A percentile compares a stretch with the other conserved stretches of the same genome.
Conservation (phyloP, 257 asterid genomes). For the Handroanthus guayacan region DNA sequence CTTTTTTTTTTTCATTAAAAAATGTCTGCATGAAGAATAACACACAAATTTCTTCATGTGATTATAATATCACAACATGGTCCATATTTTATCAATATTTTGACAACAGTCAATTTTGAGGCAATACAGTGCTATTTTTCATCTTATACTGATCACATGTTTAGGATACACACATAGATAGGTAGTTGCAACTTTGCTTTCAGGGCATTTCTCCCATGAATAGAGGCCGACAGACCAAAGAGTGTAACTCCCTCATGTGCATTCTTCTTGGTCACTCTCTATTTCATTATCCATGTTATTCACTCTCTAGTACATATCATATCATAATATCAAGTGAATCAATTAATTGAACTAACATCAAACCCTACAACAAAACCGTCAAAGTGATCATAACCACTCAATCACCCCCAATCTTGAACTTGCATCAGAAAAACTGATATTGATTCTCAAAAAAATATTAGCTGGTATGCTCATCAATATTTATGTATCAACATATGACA, state of each 20-base stretch:
- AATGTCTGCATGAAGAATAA: background rate
- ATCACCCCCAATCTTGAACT: background rate
- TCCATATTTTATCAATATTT: background rate
- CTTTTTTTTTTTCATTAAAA: too few species aligned
- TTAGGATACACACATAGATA: background rate
- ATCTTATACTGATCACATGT: background rate
- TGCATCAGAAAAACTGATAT: background rate
- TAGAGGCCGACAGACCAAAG: background rate
- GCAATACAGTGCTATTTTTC: background rate
- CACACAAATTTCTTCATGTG: background rate
- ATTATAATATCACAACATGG: background rate
- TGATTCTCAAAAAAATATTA: background rate
- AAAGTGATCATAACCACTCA: background rate
- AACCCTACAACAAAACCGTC: background rate
- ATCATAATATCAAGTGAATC: background rate
- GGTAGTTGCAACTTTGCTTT: background rate
- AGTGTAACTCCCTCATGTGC: background rate
- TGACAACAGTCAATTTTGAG: background rate
- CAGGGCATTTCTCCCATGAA: background rate
- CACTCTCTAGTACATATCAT: background rate
- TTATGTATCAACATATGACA: background rate
- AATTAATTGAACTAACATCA: background rate
- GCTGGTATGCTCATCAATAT: background rate
- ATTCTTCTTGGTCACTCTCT: background rate
- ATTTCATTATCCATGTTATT: background rate